Base-by-base conservation (phyloP, 1,284 basidiomycete species). In the Naganishia sp. region DNA sequence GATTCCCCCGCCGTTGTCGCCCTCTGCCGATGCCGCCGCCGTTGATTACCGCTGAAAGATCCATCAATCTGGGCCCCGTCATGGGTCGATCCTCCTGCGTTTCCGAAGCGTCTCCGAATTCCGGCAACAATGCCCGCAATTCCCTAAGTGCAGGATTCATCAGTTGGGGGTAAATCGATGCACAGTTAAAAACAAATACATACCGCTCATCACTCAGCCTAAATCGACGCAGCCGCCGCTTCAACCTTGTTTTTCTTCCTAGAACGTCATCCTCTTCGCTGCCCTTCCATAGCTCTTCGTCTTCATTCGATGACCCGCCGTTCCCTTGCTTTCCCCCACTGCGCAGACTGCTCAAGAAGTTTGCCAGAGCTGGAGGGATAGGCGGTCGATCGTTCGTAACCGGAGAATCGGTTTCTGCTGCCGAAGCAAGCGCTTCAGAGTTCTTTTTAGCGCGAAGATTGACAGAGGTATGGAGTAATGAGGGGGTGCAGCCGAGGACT, bases 401-500 rank as follows among this genome's bases (percentile, higher is more conserved):
- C 84, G 70, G 11, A 85, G 69, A 55, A 78, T 79, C 43, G 75
- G 80, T 33, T 31, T 73, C 55, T 59, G 75, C 77, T 16, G 80
- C 71, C 11, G 36, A 36, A n/a, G 77, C 43, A 56, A 50, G n/a
- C 46, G 59, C 60, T 33, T 46, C 69, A 36, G 50, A 44, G 36
- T 63, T 56, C 55, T 53, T 52, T 31, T 57, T 59, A 16, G 57
- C 59, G 5, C 59, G 63, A 2, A 66, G 33, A 16, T 68, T 50
- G 28, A 65, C 42, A 53, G 49, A 59, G 49, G 57, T 45, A 56
- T 68, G 82, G 15, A 86, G 79, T 16, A 92, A 78, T 1, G 89
- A 81, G 13, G 92, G 91, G 0, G 89, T 87, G 71, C 90, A 86
- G 23, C 90, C 90, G 72, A 94, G 88, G 6, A 94, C 82, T 52